Evolutionary conservation across 495 filamentous ascomycete species (phyloP), one percentile per base, ranked within the genome.

Genomic region (Penicillium ochrochloron): DNA sequence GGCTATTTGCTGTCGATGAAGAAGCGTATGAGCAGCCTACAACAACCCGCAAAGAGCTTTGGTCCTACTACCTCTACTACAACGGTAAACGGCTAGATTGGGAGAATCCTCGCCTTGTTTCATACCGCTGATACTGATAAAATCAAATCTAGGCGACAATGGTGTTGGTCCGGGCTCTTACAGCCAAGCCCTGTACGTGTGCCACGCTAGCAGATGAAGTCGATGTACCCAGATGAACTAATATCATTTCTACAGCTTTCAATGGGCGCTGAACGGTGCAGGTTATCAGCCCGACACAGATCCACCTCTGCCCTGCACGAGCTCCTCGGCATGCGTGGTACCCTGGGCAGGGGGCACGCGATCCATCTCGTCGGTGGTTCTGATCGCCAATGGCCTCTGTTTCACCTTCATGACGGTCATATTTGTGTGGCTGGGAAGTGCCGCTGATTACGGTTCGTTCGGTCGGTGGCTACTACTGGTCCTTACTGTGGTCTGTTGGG

Each of bases 321-420:
- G 69, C 57, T 74, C 75, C 21, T 81, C 78, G 0, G 72, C 80
- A 10, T 83, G 80, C 60, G 77, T 83, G 5, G 75, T 83, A 27
- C 72, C 77, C 3, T 83, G 81, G 81, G 78, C 75, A 0, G 77
- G 77, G 1, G 78, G 81, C 31, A 76, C 78, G 9, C 69, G 75
- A 66, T 78, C 77, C 4, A 75, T 82, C 59, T 75, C 80, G 21
- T 82, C 78, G 1, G 78, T 84, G 19, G 73, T 83, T 12, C 64
- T 84, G 1, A 80, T 84, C 41, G 80, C 81, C 23, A 83, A 83
- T 55, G 81, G 82, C 11, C 75, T 84, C 59, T 82, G 80, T 54
- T 84, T 84, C 63, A 72, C 79, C 7, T 75, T 83, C 53, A 83
- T 83, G 79, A 81, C 81, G 2, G 70, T 83, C 6, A 78, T 82